Base-by-base conservation (phyloP, 495 filamentous ascomycete species). In the Filosporella fistucella region DNA sequence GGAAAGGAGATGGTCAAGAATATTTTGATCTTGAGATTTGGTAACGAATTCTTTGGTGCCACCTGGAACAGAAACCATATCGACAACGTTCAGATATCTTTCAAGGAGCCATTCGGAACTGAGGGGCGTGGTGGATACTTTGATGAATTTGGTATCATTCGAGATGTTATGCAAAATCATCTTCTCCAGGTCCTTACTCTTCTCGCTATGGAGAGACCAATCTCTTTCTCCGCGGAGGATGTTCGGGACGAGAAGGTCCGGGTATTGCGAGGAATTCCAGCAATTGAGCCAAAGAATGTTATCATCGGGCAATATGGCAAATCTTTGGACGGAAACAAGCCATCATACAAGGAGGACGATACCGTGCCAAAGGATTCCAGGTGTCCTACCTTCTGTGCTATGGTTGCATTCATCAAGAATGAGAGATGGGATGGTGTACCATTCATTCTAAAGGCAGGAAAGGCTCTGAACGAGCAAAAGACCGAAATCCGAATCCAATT, bases 1-100 rank as follows among this genome's bases (percentile, higher is more conserved):
- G 94, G 94, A 57, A 99, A 99, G 80, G 94, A 99, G 75, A 99
- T 99, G 94, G 94, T 99, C 46, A 99, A 99, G 80, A 99, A 99
- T 67, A 94, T 99, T 60, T 80, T 99, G 44, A 96, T 99, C 56
- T 81, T 99, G 51, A 80, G 94, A 56, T 99, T 99, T 66, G 94
- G 93, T 54, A 99, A 99, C 69, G 90, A 96, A 60, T 97, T 99
- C 77, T 94, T 99, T 58, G 90, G 91, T 46, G 94, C 94, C 38
- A 97, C 93, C 45, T 99, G 94, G 94, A 97, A 96, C 74, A 82
- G 93, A 47, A 91, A 96, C 66, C 93, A 99, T 75, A 99, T 99
- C 72, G 93, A 97, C 70, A 99, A 96, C 55, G 89, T 99, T 39
- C 85, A 89, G 68, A 97, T 98, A 63, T 86, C 94, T 36, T 99